Percentiles rank a stretch among this genome's conserved stretches.
These are phyloP conservation scores for Fusarium sororula DNA, from an alignment of 2,329 filamentous ascomycete species.

Conservation along the genomic window DNA sequence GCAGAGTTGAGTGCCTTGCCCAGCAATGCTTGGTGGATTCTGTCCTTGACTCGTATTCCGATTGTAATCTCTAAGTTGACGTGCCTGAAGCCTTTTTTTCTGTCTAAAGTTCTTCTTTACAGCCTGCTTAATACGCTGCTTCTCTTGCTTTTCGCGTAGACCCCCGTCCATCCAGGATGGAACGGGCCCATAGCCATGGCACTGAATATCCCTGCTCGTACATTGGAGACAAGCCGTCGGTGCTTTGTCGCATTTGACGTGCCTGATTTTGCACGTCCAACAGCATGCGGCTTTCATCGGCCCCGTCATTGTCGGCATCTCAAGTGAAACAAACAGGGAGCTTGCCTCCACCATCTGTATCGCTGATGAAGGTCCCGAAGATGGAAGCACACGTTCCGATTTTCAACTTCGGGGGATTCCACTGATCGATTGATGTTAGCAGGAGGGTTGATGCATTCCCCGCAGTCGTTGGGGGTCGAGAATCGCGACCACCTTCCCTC, in stretches of 20 bases:
- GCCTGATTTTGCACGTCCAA: neutral
- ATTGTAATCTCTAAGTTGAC: neutral
- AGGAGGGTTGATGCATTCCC: neutral
- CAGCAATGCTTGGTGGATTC: neutral
- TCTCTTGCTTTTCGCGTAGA: neutral
- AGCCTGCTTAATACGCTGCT: neutral
- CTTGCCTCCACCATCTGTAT: too few relatives aligned
- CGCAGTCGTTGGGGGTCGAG: neutral
- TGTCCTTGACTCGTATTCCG: rapidly evolving
- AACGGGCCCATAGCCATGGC: neutral
- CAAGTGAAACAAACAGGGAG: too few relatives aligned
- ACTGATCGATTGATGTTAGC: neutral
- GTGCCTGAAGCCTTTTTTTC: neutral
- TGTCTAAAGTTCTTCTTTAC: neutral
- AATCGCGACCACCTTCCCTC: neutral
- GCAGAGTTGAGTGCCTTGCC: rapidly evolving
- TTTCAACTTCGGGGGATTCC: neutral
- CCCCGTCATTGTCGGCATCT: too few relatives aligned
- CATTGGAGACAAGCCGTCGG: neutral
- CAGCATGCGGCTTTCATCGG: neutral
- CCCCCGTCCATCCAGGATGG: neutral
- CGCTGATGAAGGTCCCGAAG: neutral
- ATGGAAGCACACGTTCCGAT: too few relatives aligned
- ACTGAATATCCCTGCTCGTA: neutral
- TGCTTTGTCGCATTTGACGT: neutral